Evolutionary conservation across 192 early-diverging fungal species (phyloP).

Genomic region (Umbelopsis ramanniana): DNA sequence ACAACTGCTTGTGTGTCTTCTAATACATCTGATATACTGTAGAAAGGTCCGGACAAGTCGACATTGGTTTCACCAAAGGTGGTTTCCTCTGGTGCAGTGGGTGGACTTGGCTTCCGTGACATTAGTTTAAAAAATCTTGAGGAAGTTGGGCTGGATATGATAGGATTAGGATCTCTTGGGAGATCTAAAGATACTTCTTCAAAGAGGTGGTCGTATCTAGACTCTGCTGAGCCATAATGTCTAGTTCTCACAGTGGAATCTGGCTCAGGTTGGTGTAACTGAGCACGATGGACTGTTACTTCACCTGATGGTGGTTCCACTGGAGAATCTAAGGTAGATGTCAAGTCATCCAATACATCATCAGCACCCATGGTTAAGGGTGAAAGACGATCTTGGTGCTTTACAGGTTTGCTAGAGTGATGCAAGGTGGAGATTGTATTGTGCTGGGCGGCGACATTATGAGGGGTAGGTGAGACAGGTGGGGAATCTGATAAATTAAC

Average conservation of each 20-base stretch:
- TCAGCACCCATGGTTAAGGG: conserved; percentile 10
- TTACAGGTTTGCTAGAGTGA: background rate
- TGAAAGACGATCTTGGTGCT: background rate
- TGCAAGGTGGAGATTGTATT: background rate
- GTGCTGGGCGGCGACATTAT: background rate
- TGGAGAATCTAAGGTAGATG: conserved; percentile 4
- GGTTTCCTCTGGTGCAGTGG: background rate
- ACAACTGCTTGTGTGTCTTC: conserved; percentile 25
- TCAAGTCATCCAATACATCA: conserved; percentile 34
- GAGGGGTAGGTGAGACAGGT: background rate
- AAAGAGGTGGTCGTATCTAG: conserved; percentile 44
- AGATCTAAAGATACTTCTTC: conserved; percentile 48
- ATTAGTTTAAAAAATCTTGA: conserved; percentile 37
- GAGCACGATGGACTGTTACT: background rate
- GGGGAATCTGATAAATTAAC: conserved; percentile 5
- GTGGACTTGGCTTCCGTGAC: conserved; percentile 25
- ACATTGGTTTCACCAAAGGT: background rate
- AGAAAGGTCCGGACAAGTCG: conserved; percentile 42
- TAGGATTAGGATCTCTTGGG: conserved; percentile 31
- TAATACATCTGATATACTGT: conserved; percentile 42
- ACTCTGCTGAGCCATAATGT: background rate
- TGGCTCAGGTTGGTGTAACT: conserved; percentile 8
- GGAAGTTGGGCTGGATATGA: background rate
- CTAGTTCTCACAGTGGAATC: background rate
- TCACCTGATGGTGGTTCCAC: background rate